Percentiles rank a stretch among this genome's conserved stretches.
phyloP scores from a whole-genome alignment of 108 stramenopile species.

The Conticribra guillardii region DNA sequence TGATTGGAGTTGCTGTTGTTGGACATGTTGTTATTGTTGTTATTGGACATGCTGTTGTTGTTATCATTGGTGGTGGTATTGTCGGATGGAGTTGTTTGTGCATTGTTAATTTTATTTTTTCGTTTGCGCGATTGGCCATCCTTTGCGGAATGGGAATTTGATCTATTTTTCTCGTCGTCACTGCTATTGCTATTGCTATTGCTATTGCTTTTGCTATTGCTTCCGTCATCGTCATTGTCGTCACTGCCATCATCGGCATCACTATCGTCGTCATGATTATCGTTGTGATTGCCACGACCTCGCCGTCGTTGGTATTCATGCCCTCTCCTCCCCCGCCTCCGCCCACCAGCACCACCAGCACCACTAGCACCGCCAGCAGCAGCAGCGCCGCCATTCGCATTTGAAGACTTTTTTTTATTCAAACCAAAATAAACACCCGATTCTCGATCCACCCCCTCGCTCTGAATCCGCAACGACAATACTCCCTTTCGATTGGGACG shows the following conservation, averaged over 20 bases:
- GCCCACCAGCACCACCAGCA: background rate
- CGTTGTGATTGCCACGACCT: no score
- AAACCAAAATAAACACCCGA: conserved; percentile 18
- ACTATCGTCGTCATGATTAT: no score
- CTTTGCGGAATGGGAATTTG: background rate
- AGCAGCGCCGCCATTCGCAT: no score
- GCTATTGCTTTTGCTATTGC: background rate
- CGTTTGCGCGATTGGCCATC: background rate
- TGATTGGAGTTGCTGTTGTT: background rate
- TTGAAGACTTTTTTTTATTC: no score
- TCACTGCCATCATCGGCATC: no score
- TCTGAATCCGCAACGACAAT: conserved; percentile 58
- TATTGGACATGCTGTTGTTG: background rate
- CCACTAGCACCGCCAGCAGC: background rate
- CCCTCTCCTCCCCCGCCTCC: conserved; percentile 3
- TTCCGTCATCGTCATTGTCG: conserved; percentile 22
- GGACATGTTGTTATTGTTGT: background rate
- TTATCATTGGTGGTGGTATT: background rate
- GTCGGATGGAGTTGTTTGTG: background rate
- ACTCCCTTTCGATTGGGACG: conserved; percentile 71
- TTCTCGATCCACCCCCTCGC: conserved; percentile 33
- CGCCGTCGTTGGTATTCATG: conserved; percentile 1
- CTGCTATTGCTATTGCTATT: background rate
- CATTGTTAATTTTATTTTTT: conserved; percentile 2
- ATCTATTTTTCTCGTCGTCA: background rate